Base-by-base conservation (phyloP, 2,329 filamentous ascomycete species). In the Intubia oerlemansii region DNA sequence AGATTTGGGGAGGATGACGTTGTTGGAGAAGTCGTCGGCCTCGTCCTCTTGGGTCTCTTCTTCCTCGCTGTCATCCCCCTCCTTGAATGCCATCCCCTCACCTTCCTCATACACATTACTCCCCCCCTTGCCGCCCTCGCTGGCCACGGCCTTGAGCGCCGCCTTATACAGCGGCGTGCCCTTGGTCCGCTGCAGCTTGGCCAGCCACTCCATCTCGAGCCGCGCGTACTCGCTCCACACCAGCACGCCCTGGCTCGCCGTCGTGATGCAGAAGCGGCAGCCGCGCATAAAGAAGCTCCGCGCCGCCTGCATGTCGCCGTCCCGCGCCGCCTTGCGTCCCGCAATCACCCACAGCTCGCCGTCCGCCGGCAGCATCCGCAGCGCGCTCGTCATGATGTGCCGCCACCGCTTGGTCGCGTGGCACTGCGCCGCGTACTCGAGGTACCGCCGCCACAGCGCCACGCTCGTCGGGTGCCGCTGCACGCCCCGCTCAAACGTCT, bases 151-250 rank as follows among this genome's bases (percentile, higher is more conserved):
- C n/a, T 24, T 25, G 7, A 30, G 25, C 21, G 25, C 29, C 13
- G 25, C 21, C 9, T 24, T 23, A 24, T 49, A n/a, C n/a, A n/a
- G n/a, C 31, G 53, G 52, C 25, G 50, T 50, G 5, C 49, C 51
- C 40, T 73, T 70, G 46, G 81, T 67, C 35, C 67, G 68, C 33
- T 78, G 70, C 43, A 95, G 69, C 52, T 78, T 82, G 29, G 66
- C 69, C 32, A 95, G 59, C 59, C 91, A 95, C 36, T 88, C 74
- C 69, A 92, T 81, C 57, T 98, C 88, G 43, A 85, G 62, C 44
- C 78, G 74, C 7, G 78, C 76, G 46, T 93, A 95, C 51, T 92
- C 80, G 19, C 91, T 46, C 82, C 85, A 98, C 29, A 98, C 49
- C 12, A 59, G 57, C 37, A 28, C 60, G 67, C 26, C 76, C 73